Percentiles rank a stretch among this genome's conserved stretches.
phyloP scores from a whole-genome alignment of 345 rosid species.

The Noccaea bulbosa region DNA sequence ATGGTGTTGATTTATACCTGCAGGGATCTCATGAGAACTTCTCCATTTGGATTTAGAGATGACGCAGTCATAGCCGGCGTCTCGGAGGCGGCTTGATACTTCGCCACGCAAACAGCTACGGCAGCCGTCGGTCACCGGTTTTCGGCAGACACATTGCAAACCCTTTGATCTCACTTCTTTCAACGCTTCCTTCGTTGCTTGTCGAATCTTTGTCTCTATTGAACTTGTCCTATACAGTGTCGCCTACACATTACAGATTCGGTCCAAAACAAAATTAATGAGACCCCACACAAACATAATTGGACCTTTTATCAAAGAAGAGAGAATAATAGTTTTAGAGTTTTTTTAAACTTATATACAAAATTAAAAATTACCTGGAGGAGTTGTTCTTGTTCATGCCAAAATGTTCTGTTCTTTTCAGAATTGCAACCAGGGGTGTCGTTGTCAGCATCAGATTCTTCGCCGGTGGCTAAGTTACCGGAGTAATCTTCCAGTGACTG shows the following conservation, averaged over 20 bases:
- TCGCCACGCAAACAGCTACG: constrained; percentile 61
- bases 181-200: constrained; percentile 60
- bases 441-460: constrained; percentile 39
- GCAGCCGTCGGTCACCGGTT: constrained; percentile 54
- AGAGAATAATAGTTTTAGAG: background rate
- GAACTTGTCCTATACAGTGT: constrained; percentile 68
- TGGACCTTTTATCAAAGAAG: background rate
- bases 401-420: constrained; percentile 58
- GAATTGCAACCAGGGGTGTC: constrained; percentile 36
- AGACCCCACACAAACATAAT: background rate
- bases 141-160: constrained; percentile 58
- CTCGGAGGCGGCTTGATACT: constrained; percentile 58
- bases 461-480: constrained; percentile 28
- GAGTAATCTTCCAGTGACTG: constrained; percentile 43
- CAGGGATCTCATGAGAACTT: constrained; percentile 64
- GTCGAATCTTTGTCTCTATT: constrained; percentile 67
- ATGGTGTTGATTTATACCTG: constrained; percentile 52
- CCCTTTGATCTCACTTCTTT: constrained; percentile 47
- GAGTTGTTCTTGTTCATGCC: constrained; percentile 74
- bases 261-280: constrained; percentile 18
- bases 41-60: constrained; percentile 84
- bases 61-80: constrained; percentile 59
- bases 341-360: background rate
- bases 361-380: constrained; percentile 59
- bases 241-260: constrained; percentile 50